Base-by-base conservation (phyloP, 1,284 basidiomycete genomes). In the Peniophora sp. region DNA sequence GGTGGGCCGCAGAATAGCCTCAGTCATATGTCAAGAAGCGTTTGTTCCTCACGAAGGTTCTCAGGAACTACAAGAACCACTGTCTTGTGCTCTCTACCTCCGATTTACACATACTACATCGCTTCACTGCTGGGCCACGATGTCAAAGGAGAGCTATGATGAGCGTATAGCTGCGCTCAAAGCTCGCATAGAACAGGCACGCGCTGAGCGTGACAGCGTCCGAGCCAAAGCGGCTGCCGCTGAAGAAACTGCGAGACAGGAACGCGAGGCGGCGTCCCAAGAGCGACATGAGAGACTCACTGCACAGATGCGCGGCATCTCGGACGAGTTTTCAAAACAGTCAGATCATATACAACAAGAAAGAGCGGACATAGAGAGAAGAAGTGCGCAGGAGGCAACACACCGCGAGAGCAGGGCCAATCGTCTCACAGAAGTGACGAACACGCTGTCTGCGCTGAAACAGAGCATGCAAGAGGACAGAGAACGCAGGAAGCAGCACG, bases 241-340 rank as follows among this genome's bases (percentile, higher is more conserved):
- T 15, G 27, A 32, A 17, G 44, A 48, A 11, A 50, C 47, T 2
- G 48, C 44, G 9, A 44, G 47, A 14, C 47, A 50, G 43, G 35
- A 22, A n/a, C 42, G 48, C 24, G 50, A 43, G n/a, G 32, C 37
- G 24, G 37, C 51, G 8, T 24, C 47, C 14, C 49, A 22, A n/a
- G 43, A 47, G 18, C 46, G 47, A 18, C 52, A 53, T 24, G 53
- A 50, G 34, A 47, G 45, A 10, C 48, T 48, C 27, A 52, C 52
- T 51, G 47, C n/a, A 24, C 56, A 57, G 43, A 27, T 57, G 43
- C 45, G 47, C 8, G 45, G 41, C 9, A 54, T 57, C 46, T 44
- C 50, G 14, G 41, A 23, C 41, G 9, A 49, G 12, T 47, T 57
- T 17, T 2, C 12, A 34, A 49, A 20, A 22, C 51, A 55, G 32